phyloP scores from a whole-genome alignment of 2,329 filamentous ascomycete genomes.

The Xylaria digitata region DNA sequence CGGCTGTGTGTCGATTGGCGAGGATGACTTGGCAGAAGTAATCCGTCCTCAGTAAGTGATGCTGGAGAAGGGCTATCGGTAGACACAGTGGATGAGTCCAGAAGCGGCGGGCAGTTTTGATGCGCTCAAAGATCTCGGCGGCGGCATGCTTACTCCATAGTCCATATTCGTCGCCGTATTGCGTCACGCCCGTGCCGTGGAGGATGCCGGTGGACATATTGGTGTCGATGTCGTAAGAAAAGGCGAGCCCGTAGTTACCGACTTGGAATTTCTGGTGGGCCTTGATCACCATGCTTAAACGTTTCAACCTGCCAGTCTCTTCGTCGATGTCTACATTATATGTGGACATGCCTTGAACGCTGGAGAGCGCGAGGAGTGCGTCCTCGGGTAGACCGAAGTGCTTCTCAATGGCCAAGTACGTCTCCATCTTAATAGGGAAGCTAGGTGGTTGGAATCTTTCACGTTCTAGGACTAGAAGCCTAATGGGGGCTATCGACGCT shows the following conservation, averaged over 20 bases:
- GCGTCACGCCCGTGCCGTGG: constrained; percentile 26
- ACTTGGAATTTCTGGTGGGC: constrained; percentile 27
- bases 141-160: constrained; percentile 10
- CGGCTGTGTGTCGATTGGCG: not conserved
- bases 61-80: constrained; percentile 15
- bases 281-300: constrained; percentile 24
- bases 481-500: not conserved
- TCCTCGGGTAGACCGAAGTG: constrained; percentile 17
- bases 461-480: constrained; percentile 21
- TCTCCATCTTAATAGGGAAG: constrained; percentile 21
- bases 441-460: constrained; percentile 18
- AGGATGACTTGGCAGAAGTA: constrained; percentile 23
- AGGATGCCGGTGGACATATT: constrained; percentile 20
- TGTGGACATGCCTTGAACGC: constrained; percentile 18
- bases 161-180: constrained; percentile 1
- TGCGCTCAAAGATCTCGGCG: constrained; percentile 27
- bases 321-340: constrained; percentile 22
- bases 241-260: constrained; percentile 27
- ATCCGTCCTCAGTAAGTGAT: constrained; percentile 28
- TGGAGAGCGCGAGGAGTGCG: constrained; percentile 18
- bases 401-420: constrained; percentile 25
- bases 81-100: constrained; percentile 24
- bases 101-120: constrained; percentile 15
- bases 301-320: not conserved
- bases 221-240: constrained; percentile 22